Conservation (phyloP, 2,329 filamentous ascomycete genomes). For the Talaromyces sp. region DNA sequence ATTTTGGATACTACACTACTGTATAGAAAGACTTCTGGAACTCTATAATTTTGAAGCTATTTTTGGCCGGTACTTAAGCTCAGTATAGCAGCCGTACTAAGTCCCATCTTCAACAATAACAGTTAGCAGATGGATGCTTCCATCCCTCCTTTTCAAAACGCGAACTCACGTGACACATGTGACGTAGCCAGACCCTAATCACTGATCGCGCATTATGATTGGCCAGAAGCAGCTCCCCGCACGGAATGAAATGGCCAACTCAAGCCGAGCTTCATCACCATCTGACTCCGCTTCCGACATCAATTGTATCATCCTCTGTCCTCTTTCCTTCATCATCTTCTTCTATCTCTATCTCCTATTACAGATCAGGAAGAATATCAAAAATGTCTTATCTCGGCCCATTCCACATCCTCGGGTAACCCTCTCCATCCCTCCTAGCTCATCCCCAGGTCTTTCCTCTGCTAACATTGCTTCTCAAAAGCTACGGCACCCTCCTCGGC, state of each 20-base stretch:
- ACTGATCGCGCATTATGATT: background rate
- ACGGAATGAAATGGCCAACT: background rate
- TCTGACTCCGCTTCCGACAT: background rate
- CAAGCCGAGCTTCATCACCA: background rate
- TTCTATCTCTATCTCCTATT: background rate
- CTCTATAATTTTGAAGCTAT: no score
- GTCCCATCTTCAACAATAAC: no score
- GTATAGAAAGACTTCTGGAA: no score
- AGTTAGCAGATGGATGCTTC: no score
- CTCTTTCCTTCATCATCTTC: background rate
- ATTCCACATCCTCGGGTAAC: constrained; percentile 22
- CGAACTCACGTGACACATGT: constrained; percentile 37
- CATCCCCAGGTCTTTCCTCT: background rate
- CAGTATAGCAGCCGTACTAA: no score
- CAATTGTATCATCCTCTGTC: background rate
- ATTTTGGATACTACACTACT: no score
- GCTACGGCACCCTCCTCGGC: constrained; percentile 84
- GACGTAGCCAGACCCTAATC: background rate
- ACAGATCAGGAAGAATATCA: background rate
- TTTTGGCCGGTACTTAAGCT: no score
- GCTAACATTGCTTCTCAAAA: constrained; percentile 35
- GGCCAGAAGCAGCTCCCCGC: background rate
- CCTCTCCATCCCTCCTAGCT: no score
- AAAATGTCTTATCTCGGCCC: constrained; percentile 19
- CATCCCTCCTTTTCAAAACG: no score